Base-by-base conservation (phyloP, 345 rosid species). In the Acer campestre region DNA sequence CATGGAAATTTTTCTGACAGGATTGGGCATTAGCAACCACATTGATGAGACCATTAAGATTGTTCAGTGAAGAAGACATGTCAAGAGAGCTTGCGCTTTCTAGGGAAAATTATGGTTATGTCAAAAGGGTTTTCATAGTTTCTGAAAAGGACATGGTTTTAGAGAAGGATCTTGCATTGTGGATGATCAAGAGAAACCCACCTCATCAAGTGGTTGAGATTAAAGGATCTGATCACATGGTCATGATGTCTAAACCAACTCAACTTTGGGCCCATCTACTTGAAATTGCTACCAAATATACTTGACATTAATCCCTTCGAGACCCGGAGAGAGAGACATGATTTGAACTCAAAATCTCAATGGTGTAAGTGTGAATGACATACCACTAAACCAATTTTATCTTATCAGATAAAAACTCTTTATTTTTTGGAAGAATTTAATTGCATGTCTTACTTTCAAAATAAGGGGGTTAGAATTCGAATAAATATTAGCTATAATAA, bases 201-300 rank as follows among this genome's bases (percentile, higher is more conserved):
- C 91, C 94, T 23, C 56, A 81, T 70, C 81, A 84, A 68, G 87
- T 89, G 68, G 51, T 76, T 17, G 78, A 67, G 78, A 77, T 89
- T 22, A 25, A 67, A 17, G 85, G 87, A 55, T 89, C 91, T 35
- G 92, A 88, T 79, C 94, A 87, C 65, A 88, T 89, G 92, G 86
- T 85, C 61, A 90, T 86, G 86, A 85, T 85, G 81, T 89, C 87
- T 6, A 77, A 38, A 69, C 89, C 90, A 6, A 25, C 29, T 7
- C 75, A 83, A 65, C 84, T 87, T 5, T 77, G 68, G 59, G 67
- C 49, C 0, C 68, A 48, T 69, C 79, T 87, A 20, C 76, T 79
- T 5, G 20, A 18, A 38, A 74, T 84, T 83, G 85, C 88, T 44
- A 27, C n/a, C 8, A 80, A 78, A 68, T 84, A 80, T 7, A 14